A percentile compares a stretch with the other conserved stretches of the same genome.
Conservation (phyloP, 768 basidiomycete species). For the Mrakia frigida region DNA sequence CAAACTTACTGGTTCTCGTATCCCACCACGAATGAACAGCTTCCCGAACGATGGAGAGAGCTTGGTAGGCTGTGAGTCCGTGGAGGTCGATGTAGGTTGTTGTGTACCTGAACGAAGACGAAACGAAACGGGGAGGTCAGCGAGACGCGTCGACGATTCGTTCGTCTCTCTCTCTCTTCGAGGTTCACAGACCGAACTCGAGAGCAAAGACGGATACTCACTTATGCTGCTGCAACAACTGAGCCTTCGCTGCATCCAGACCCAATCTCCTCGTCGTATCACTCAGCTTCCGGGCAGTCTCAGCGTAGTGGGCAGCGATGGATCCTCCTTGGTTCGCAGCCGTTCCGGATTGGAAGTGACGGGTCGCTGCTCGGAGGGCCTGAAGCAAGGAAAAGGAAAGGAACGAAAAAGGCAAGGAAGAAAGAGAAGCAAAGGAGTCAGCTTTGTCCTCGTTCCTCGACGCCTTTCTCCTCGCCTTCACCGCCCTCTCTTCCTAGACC, state of each 20-base stretch:
- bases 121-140: background rate
- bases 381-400: background rate
- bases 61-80: constrained; percentile 27
- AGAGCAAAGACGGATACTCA: background rate
- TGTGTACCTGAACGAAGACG: constrained; percentile 5
- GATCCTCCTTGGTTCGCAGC: constrained; percentile 3
- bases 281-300: constrained; percentile 6
- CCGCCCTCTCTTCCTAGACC: too few species aligned
- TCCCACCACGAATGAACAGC: constrained; percentile 25
- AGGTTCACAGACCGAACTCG: background rate
- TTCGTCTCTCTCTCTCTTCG: background rate
- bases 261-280: background rate
- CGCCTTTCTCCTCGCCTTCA: too few species aligned
- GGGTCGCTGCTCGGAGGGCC: constrained; percentile 8
- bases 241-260: background rate
- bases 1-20: background rate
- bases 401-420: background rate
- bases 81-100: constrained; percentile 26
- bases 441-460: background rate
- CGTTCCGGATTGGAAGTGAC: constrained; percentile 9
- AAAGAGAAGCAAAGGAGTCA: too few species aligned
- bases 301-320: constrained; percentile 21
- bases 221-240: background rate
- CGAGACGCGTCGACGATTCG: background rate
- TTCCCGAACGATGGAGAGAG: constrained; percentile 15